Evolutionary conservation across 2,329 filamentous ascomycete genomes (phyloP), one percentile per base, ranked within the genome.

Genomic region (Fusarium sacchari): DNA sequence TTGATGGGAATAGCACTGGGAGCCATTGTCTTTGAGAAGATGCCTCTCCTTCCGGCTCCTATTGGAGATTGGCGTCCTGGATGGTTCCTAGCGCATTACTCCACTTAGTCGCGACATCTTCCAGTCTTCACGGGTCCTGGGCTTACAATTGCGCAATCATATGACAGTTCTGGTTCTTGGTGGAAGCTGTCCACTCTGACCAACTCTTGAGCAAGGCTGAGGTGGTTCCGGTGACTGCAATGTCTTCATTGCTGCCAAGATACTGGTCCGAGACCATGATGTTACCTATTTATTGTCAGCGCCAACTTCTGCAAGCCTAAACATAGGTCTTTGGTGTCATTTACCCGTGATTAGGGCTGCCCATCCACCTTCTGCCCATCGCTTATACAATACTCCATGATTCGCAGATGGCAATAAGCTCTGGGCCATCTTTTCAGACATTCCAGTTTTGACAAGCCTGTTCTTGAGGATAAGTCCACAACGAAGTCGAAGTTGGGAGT

Each of bases 401-500:
- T 22, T 22, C 3, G 9, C 6, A 6, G 53, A 57, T 7, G 53
- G 39, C 5, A 32, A 4, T 17, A 46, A 20, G 7, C 3, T 15
- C 2, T 46, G 7, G 0, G 53, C 39, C 18, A 46, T 57, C 17
- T 57, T 57, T 2, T 46, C 53, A 10, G 39, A 57, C 53, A 57
- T 34, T 1, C 4, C 53, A 18, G 39, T 57, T 14, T 57, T 57
- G 9, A 57, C 9, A 22, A 57, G 55, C 18, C 39, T 24, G 6
- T 46, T 57, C 3, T 57, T 57, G 2, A 57, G 7, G 4, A 44
- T 13, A 1, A 46, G 28, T 13, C 53, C 39, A 2, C 28, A 46
- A 6, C 9, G 17, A 0, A 44, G 5, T 9, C 6, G 28, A 17
- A 57, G 3, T 1, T 14, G 9, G 0, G 39, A 17, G 2, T 3